Percentiles rank a stretch among this genome's conserved stretches.
These are phyloP conservation scores for Coemansia sp. DNA, from an alignment of 192 early-diverging fungal genomes.

Conservation along the genomic window DNA sequence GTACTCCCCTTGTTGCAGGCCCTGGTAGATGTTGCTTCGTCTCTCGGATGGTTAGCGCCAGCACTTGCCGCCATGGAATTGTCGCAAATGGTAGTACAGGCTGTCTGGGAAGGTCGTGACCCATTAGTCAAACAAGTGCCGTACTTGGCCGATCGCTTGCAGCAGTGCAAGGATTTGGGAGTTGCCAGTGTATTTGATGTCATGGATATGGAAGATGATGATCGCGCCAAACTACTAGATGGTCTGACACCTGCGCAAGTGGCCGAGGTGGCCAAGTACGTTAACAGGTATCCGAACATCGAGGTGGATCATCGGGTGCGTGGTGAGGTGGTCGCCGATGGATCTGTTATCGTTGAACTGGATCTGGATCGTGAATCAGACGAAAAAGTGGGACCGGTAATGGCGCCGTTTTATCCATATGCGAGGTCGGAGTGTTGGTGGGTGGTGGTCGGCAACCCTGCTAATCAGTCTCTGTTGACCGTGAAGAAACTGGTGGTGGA, in stretches of 20 bases:
- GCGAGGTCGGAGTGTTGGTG: slow-evolving; percentile 96
- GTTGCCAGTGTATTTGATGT: slow-evolving; percentile 91
- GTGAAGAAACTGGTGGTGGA: slow-evolving; percentile 86
- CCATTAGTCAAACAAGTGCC: slow-evolving; percentile 88
- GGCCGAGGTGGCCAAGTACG: slow-evolving; percentile 78
- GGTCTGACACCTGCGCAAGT: slow-evolving; percentile 59
- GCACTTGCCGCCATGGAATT: slow-evolving; percentile 95
- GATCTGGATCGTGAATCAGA: slow-evolving; percentile 81
- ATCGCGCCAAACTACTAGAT: slow-evolving; percentile 63
- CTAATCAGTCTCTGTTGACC: slow-evolving; percentile 74
- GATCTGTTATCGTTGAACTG: slow-evolving; percentile 66
- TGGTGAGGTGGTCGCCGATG: slow-evolving; percentile 64
- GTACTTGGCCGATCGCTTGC: slow-evolving; percentile 59
- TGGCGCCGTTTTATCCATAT: slow-evolving; percentile 90
- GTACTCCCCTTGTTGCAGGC: slow-evolving; percentile 90
- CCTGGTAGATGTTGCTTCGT: slow-evolving; percentile 90
- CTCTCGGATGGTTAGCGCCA: slow-evolving; percentile 86
- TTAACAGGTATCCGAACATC: slow-evolving; percentile 92
- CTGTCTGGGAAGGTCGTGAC: slow-evolving; percentile 92
- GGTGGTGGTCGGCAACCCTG: slow-evolving; percentile 86
- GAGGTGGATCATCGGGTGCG: slow-evolving; percentile 75
- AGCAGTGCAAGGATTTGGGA: slow-evolving; percentile 13
- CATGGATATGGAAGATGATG: slow-evolving; percentile 90
- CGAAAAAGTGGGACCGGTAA: slow-evolving; percentile 75
- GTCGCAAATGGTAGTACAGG: slow-evolving; percentile 96